These are phyloP conservation scores for Cardamine chenopodiifolia DNA, from an alignment of 345 rosid genomes.

Conservation along the genomic window DNA sequence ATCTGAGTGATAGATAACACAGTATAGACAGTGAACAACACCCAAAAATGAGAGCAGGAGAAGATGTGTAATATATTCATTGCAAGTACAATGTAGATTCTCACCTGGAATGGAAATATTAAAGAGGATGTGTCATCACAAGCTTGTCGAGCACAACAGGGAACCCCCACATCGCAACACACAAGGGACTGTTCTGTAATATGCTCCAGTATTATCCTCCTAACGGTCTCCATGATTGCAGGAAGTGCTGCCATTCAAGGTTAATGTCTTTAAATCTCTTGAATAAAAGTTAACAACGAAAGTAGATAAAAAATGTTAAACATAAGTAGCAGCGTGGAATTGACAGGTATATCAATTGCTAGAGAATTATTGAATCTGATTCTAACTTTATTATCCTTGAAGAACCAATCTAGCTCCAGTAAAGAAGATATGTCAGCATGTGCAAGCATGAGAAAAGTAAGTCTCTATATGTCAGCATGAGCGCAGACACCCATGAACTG, in stretches of 20 bases:
- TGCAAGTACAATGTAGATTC: conserved; percentile 4
- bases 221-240: conserved; percentile 74
- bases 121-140: conserved; percentile 89
- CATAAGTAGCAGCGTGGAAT: background rate
- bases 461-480: background rate
- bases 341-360: conserved; percentile 16
- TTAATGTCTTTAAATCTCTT: conserved; percentile 28
- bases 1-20: background rate
- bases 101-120: conserved; percentile 94
- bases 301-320: conserved; percentile 2
- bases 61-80: background rate
- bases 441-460: background rate
- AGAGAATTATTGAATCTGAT: conserved; percentile 14
- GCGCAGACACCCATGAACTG: conserved; percentile 25
- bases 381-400: conserved; percentile 12
- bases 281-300: conserved; percentile 4
- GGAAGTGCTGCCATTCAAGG: conserved; percentile 66
- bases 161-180: conserved; percentile 93
- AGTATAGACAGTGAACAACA: background rate
- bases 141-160: conserved; percentile 86
- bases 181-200: conserved; percentile 82
- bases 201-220: conserved; percentile 81
- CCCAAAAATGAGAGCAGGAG: background rate
- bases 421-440: conserved; percentile 20
- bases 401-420: conserved; percentile 6